Base-by-base conservation (phyloP, 192 early-diverging fungal species). In the Backusella mclennaniae region DNA sequence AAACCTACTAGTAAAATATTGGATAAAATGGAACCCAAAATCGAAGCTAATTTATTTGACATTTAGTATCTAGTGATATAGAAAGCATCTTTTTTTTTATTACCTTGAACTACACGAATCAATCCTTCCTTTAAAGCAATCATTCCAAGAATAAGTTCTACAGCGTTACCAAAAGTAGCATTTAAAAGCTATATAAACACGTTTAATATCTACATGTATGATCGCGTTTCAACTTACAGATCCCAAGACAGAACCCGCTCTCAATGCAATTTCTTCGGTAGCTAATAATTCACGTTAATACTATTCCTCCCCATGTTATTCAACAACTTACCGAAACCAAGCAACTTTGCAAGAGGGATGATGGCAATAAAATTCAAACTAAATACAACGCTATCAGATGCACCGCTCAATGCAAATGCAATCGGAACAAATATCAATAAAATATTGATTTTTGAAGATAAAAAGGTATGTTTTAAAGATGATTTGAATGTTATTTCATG, bases 341-440 rank as follows among this genome's bases (percentile, higher is more conserved):
- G 69, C 1, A 84, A 80, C 76, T 97, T 96, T 31, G 97, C 96
- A 49, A 99, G 83, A 31, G 96, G 95, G 29, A 99, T 82, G 56
- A 98, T 95, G 6, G 94, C 96, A 31, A 95, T 88, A 59, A 98
- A 96, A 88, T 98, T 99, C 53, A 96, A 84, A 21, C 88, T 69
- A 76, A 99, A 99, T 1, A 90, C 80, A 9, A 89, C 78, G 42
- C 89, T 87, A 42, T 92, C 89, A 17, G 84, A 77, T 88, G 94
- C 95, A 26, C 83, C 76, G 38, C 82, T 84, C 38, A 93, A 86
- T 0, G 92, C 73, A 33, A 96, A 86, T 8, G 92, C 97, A 8
- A 98, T 84, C 1, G 96, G 96, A 7, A 95, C 87, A 44, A 97
- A 92, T 0, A 95, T 31, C 15, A 96, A 81, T 1, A 95, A 81